Conservation (phyloP, 768 basidiomycete species). For the Candolleomyces efflorescens region DNA sequence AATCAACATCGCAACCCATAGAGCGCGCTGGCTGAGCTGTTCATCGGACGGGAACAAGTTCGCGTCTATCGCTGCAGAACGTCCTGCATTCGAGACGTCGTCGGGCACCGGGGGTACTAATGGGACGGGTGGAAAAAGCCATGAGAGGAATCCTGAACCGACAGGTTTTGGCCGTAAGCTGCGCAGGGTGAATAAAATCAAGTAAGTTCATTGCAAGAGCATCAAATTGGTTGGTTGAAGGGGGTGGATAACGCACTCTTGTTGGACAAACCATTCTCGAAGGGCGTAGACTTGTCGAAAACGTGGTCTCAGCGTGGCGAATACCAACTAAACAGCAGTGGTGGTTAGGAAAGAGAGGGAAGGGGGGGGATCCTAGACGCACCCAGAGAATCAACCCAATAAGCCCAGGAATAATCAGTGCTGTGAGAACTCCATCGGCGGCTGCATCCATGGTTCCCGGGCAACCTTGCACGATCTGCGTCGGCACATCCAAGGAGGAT, state of each 20-base stretch:
- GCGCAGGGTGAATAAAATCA: neutral
- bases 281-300: constrained; percentile 69
- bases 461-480: constrained; percentile 35
- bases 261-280: constrained; percentile 74
- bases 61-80: constrained; percentile 46
- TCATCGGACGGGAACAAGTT: constrained; percentile 71
- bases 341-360: constrained; percentile 7
- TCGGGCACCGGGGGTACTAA: constrained; percentile 55
- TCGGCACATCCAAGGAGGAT: constrained; percentile 18
- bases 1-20: constrained; percentile 64
- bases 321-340: constrained; percentile 44
- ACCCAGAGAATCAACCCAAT: constrained; percentile 71
- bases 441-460: constrained; percentile 61
- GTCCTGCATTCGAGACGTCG: constrained; percentile 53
- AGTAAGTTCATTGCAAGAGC: neutral
- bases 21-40: constrained; percentile 62
- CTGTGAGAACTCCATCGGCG: constrained; percentile 56
- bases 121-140: constrained; percentile 67
- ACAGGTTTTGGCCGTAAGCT: constrained; percentile 66
- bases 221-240: neutral
- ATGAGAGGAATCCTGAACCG: constrained; percentile 55
- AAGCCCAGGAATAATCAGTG: constrained; percentile 50
- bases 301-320: constrained; percentile 64
- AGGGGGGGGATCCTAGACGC: constrained; percentile 20
- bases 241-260: constrained; percentile 45